Evolutionary conservation across 2,329 filamentous ascomycete species (phyloP).

Genomic region (Tolypocladium ophioglossoides): DNA sequence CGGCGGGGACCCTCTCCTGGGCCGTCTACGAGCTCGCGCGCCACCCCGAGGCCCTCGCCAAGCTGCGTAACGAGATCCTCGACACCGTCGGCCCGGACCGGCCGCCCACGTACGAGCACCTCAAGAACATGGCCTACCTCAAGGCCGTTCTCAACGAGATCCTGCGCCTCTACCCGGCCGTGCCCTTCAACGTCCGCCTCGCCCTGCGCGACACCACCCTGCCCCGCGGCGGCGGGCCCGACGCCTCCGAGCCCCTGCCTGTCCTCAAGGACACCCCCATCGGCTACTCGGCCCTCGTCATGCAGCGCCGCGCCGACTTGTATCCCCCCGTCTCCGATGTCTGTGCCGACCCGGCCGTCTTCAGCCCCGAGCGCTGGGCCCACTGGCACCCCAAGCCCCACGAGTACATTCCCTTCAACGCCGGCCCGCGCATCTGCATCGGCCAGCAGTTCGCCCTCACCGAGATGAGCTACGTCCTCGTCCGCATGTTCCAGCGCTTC

Average conservation of each 20-base stretch:
- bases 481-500: constrained; percentile 63
- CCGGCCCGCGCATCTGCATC: constrained; percentile 62
- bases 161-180: constrained; percentile 64
- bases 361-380: constrained; percentile 57
- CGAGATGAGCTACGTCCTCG: constrained; percentile 64
- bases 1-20: constrained; percentile 72
- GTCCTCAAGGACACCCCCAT: constrained; percentile 57
- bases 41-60: constrained; percentile 54
- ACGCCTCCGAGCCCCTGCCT: constrained; percentile 50
- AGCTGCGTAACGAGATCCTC: constrained; percentile 64
- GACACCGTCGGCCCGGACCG: constrained; percentile 51
- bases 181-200: constrained; percentile 70
- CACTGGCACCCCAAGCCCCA: constrained; percentile 52
- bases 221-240: constrained; percentile 57
- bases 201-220: constrained; percentile 65
- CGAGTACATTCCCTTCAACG: constrained; percentile 67
- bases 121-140: constrained; percentile 84
- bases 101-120: constrained; percentile 62
- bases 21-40: constrained; percentile 70
- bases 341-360: constrained; percentile 36
- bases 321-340: constrained; percentile 40
- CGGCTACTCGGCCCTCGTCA: constrained; percentile 55
- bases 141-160: constrained; percentile 65
- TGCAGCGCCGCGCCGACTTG: constrained; percentile 61
- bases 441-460: constrained; percentile 74